Percentiles rank a stretch among this genome's conserved stretches.
Evolutionary conservation across 1,284 basidiomycete species (phyloP).

Genomic region (Spongispora temasekensis): DNA sequence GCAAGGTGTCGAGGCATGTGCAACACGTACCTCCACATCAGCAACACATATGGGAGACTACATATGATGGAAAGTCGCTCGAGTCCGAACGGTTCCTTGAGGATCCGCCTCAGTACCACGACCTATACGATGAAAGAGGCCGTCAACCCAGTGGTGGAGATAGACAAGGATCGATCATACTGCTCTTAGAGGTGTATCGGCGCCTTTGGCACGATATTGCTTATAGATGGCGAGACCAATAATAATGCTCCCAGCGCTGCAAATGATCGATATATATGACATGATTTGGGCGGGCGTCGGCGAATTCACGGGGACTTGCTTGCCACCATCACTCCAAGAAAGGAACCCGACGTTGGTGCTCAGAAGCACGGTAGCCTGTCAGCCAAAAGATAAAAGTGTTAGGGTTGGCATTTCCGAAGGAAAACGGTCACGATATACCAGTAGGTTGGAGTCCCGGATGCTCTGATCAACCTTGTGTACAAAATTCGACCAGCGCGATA

Average conservation of each 20-base stretch:
- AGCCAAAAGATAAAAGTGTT: not conserved
- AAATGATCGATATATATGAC: slow-evolving; percentile 34
- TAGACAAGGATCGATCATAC: slow-evolving; percentile 9
- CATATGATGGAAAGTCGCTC: slow-evolving; percentile 33
- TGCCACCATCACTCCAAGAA: slow-evolving; percentile 12
- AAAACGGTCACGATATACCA: slow-evolving; percentile 14
- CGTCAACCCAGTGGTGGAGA: slow-evolving; percentile 1
- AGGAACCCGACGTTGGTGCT: slow-evolving; percentile 26
- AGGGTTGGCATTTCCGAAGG: not conserved
- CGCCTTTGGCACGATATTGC: slow-evolving; percentile 36
- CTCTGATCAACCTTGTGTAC: slow-evolving; percentile 30
- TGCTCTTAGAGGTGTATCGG: slow-evolving; percentile 34
- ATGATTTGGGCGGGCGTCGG: slow-evolving; percentile 28
- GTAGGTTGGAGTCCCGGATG: slow-evolving; percentile 25
- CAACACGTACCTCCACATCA: slow-evolving; percentile 35
- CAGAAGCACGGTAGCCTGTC: slow-evolving; percentile 32
- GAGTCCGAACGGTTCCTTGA: slow-evolving; percentile 24
- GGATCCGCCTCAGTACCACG: slow-evolving; percentile 28
- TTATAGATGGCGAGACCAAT: slow-evolving; percentile 33
- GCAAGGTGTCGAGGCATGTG: too few relatives aligned
- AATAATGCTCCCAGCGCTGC: slow-evolving; percentile 31
- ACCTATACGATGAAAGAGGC: slow-evolving; percentile 17
- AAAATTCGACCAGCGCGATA: slow-evolving; percentile 29
- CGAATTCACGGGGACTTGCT: not conserved
- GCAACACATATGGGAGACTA: slow-evolving; percentile 33